Evolutionary conservation across 345 rosid genomes (phyloP).

Genomic region (Trapa incisa): DNA sequence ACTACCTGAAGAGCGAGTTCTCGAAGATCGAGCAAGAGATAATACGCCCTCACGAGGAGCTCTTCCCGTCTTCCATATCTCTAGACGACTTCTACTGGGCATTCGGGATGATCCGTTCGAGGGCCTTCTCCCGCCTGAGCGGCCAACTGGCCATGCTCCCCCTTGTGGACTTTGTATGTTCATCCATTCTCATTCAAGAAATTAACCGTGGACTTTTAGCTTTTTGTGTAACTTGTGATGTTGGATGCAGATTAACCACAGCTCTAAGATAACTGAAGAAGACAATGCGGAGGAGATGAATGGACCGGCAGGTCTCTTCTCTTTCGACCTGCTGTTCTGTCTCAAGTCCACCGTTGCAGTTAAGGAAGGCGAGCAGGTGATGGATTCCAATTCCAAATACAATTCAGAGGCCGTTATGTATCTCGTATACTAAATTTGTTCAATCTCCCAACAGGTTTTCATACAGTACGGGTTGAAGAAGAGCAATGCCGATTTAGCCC

Average conservation of each 20-base stretch:
- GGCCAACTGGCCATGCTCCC: conserved; percentile 16
- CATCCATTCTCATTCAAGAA: not conserved
- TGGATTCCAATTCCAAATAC: not conserved
- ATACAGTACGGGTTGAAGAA: conserved; percentile 18
- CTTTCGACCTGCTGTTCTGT: conserved; percentile 19
- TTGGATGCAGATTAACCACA: conserved; percentile 16
- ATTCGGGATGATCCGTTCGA: conserved; percentile 15
- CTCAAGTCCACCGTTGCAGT: conserved; percentile 14
- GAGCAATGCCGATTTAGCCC: conserved; percentile 17
- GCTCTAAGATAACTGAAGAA: conserved; percentile 8
- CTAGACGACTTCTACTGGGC: conserved; percentile 18
- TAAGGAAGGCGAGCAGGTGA: conserved; percentile 20
- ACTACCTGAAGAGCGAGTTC: conserved; percentile 12
- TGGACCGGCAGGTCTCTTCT: conserved; percentile 21
- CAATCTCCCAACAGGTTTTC: conserved; percentile 10
- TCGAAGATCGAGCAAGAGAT: conserved; percentile 12
- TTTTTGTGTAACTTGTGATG: not conserved
- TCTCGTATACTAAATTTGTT: not conserved
- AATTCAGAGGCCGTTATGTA: not conserved
- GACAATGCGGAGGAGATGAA: conserved; percentile 18
- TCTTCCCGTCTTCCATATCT: conserved; percentile 14
- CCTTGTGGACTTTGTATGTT: conserved; percentile 15
- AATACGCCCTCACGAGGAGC: conserved; percentile 9
- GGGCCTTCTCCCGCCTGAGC: conserved; percentile 17
- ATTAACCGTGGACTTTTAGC: not conserved